Base-by-base conservation (phyloP, 2,329 filamentous ascomycete species). In the Arthrobotrys iridis region DNA sequence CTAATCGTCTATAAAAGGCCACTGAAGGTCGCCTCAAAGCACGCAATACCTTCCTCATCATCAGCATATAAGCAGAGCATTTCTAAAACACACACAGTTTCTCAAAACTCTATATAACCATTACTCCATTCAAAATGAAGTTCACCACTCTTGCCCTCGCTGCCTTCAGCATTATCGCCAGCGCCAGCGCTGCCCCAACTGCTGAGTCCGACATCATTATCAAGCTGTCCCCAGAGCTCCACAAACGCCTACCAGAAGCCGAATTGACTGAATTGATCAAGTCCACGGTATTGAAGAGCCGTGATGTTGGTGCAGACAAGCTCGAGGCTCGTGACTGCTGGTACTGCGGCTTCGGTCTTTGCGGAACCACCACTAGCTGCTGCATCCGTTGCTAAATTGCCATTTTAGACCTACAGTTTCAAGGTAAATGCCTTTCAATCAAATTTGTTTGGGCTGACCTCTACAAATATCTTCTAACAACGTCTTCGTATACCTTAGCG, bases 251-350 rank as follows among this genome's bases (percentile, higher is more conserved):
- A 15, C 66, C 66, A 57, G 66, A 71, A 48, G 45, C 57, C 26
- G 66, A 71, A 40, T 63, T 71, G 66, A 71, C 66, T 20, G 66
- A 71, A 40, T 57, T 71, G 57, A 71, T 71, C 66, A 71, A 71
- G 13, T 62, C 55, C 18, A 41, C 66, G 5, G 30, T 71, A 37
- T 63, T 71, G 58, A 62, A 62, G 55, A 71, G 66, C 66, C 57
- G 66, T 59, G 66, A 63, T 7, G 13, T 45, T 26, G n/a, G 10
- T 4, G 15, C 55, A 20, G 18, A 11, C 28, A 70, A 71, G 57
- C 58, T 71, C 45, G 33, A 71, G 18, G 57, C 66, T 24, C 66
- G 66, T 26, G 66, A 48, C 7, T 68, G 66, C n/a, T 71, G 66
- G 66, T 40, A 40, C 45, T 71, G 66, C 37, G 66, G 66, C 28